Base-by-base conservation (phyloP, 116 monocot genomes). In the Papilionanthe hybrid region DNA sequence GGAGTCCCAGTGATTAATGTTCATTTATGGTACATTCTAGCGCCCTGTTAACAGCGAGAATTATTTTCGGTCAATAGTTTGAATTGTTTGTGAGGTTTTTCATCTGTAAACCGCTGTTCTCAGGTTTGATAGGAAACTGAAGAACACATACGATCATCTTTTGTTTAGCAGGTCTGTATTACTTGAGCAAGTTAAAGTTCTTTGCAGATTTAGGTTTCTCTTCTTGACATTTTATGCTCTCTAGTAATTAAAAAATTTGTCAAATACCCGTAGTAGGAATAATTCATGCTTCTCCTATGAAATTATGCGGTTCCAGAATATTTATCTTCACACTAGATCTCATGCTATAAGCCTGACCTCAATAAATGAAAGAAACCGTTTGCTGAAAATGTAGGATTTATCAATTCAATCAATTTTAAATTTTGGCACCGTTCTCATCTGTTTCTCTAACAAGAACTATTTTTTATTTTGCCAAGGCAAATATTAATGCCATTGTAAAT, bases 1-100 rank as follows among this genome's bases (percentile, higher is more conserved):
- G 97, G 97, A 80, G 94, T 97, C 78, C 97, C 97, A 17, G 97
- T 97, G 12, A 97, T 97, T 73, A 97, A 97, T 86, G 94, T 97
- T 50, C 97, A 97, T 81, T 94, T 97, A 83, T 97, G 97, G 94
- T 92, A 47, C 69, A 89, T 88, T 73, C 42, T 43, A 42, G 53
- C 5, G 41, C 17, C 66, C n/a, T 41, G 30, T 23, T 63, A 9
- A 69, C 8, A 75, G 20, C 28, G 48, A 55, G 56, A 43, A 5
- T 23, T 81, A n/a, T 65, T 37, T 37, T 72, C 41, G 30, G 25
- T 83, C 79, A 55, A 49, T 67, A 25, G 18, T 75, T 19, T 49
- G 75, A 12, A 75, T 25, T 47, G 20, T 9, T 75, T 75, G 9
- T 50, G 9, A 17, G 28, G 43, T 22, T 44, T 27, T 75, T 60